A percentile compares a stretch with the other conserved stretches of the same genome.
These are phyloP conservation scores for Carpinus fangiana DNA, from an alignment of 306 rosid species.

Conservation along the genomic window DNA sequence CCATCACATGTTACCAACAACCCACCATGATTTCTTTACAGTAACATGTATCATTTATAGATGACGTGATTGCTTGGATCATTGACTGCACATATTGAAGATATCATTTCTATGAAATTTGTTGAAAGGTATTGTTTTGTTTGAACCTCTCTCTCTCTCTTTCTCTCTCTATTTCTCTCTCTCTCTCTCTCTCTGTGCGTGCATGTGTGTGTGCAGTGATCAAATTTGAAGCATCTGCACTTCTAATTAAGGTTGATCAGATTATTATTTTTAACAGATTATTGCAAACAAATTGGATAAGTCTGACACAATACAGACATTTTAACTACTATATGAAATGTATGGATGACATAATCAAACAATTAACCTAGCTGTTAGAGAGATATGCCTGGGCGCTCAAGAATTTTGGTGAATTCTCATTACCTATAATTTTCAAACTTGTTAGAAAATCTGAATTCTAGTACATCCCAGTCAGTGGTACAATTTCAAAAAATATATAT, in stretches of 20 bases:
- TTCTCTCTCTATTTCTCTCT: neutral
- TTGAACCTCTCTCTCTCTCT: neutral
- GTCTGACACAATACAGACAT: neutral
- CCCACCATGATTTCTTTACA: conserved; percentile 3
- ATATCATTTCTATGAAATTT: neutral
- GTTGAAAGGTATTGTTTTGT: neutral
- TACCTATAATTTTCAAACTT: neutral
- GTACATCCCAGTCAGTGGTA: neutral
- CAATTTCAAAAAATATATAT: neutral
- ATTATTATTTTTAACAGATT: neutral
- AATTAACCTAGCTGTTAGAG: neutral
- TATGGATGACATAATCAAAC: neutral
- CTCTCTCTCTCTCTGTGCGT: neutral
- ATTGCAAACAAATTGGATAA: neutral
- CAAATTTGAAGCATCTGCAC: neutral
- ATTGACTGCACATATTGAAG: neutral
- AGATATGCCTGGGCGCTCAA: neutral
- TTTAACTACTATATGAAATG: neutral
- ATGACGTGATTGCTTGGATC: neutral
- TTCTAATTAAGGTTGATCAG: neutral
- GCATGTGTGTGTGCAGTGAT: neutral
- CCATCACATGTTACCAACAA: neutral
- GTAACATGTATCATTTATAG: neutral
- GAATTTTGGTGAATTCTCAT: neutral
- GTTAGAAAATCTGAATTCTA: neutral